Evolutionary conservation across 371 early-diverging fungal genomes (phyloP).

Genomic region (Rhizopus microsporus): DNA sequence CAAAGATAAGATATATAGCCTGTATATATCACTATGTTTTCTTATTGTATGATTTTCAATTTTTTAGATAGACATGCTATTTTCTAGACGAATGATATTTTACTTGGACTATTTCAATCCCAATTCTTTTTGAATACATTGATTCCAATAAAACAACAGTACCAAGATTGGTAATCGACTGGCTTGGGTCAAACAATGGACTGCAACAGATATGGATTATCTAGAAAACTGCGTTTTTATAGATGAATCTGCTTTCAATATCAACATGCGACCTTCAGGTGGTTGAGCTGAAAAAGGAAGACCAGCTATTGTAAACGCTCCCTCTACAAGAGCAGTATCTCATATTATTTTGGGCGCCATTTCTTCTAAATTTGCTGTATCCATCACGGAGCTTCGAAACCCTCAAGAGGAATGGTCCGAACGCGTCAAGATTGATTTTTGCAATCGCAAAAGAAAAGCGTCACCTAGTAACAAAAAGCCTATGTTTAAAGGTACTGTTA

Average conservation of each 20-base stretch:
- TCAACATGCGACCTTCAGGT: constrained; percentile 21
- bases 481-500: constrained; percentile 3
- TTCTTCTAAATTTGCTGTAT: constrained; percentile 22
- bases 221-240: constrained; percentile 17
- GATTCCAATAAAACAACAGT: constrained; percentile 12
- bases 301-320: constrained; percentile 22
- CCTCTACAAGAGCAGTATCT: constrained; percentile 19
- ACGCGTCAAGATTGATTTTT: constrained; percentile 9
- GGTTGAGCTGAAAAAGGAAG: constrained; percentile 18
- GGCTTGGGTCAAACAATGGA: constrained; percentile 14
- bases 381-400: constrained; percentile 8
- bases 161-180: constrained; percentile 12
- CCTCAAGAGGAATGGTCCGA: constrained; percentile 13
- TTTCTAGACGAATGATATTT: no score
- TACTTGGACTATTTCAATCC: no score
- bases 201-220: constrained; percentile 13
- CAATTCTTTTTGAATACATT: no score
- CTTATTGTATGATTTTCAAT: no score
- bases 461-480: constrained; percentile 6
- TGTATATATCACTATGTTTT: no score
- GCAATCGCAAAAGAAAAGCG: constrained; percentile 12
- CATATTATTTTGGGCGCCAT: constrained; percentile 21
- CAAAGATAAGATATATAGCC: no score
- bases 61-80: no score
- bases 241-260: constrained; percentile 22